These are phyloP conservation scores for Colletotrichum sp. DNA, from an alignment of 2,329 filamentous ascomycete species.

Conservation along the genomic window DNA sequence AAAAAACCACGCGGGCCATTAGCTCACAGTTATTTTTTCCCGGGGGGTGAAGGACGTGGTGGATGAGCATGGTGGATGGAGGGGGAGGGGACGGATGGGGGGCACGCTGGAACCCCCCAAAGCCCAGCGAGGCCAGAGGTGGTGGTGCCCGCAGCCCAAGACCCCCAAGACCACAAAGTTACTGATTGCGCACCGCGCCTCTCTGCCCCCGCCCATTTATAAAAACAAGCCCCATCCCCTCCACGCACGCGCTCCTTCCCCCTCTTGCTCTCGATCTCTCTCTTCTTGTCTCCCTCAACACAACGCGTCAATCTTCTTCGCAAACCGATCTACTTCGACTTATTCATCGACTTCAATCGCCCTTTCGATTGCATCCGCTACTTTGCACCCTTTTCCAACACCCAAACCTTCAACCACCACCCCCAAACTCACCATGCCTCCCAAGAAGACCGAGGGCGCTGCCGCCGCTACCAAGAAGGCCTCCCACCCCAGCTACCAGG, in stretches of 20 bases:
- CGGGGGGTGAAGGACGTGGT: background rate
- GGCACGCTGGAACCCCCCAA: background rate
- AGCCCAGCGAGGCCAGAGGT: background rate
- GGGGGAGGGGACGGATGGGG: background rate
- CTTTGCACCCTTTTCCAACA: slow-evolving; percentile 17
- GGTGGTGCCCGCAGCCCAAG: background rate
- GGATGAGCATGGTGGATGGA: background rate
- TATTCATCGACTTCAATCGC: slow-evolving; percentile 19
- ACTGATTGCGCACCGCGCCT: slow-evolving; percentile 62
- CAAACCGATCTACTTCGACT: slow-evolving; percentile 19
- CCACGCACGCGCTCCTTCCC: slow-evolving; percentile 52
- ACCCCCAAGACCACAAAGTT: slow-evolving; percentile 27
- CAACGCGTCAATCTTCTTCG: slow-evolving; percentile 26
- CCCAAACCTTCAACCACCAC: slow-evolving; percentile 26
- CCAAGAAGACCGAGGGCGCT: slow-evolving; percentile 58
- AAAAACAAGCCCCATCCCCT: slow-evolving; percentile 62
- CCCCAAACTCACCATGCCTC: slow-evolving; percentile 54
- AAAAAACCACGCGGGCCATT: background rate
- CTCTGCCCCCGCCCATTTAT: slow-evolving; percentile 60
- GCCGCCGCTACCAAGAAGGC: slow-evolving; percentile 43
- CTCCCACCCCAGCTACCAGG: slow-evolving; percentile 64
- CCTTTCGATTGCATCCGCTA: slow-evolving; percentile 21
- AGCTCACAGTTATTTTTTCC: background rate
- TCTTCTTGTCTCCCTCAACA: slow-evolving; percentile 25
- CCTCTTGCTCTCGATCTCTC: slow-evolving; percentile 35